These are phyloP conservation scores for Coccomyxa subellipsoidea DNA, from an alignment of 163 green algal genomes.

Conservation along the genomic window DNA sequence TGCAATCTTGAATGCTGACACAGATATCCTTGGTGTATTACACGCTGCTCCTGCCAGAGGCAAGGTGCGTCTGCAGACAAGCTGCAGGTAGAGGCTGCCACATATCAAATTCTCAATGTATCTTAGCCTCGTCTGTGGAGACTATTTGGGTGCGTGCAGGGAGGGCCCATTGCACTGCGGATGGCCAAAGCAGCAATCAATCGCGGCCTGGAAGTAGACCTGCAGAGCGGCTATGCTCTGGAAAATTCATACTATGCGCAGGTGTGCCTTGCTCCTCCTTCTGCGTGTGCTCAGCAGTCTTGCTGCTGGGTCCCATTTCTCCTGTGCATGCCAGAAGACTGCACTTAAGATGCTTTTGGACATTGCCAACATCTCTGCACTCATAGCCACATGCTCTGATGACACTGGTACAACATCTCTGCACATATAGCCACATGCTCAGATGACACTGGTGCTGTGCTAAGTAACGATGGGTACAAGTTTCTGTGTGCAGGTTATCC, in stretches of 20 bases:
- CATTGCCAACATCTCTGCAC: not conserved
- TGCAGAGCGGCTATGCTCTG: slow-evolving; percentile 59
- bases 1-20: too few relatives aligned
- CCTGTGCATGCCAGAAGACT: too few relatives aligned
- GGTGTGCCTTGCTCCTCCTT: slow-evolving; percentile 33
- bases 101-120: too few relatives aligned
- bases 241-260: slow-evolving; percentile 72
- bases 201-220: slow-evolving; percentile 60
- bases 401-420: too few relatives aligned
- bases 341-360: not conserved
- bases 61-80: too few relatives aligned
- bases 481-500: slow-evolving; percentile 51
- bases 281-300: not conserved
- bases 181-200: slow-evolving; percentile 70
- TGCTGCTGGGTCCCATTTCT: too few relatives aligned
- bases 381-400: not conserved
- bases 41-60: too few relatives aligned
- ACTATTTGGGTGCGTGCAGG: slow-evolving; percentile 14
- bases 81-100: too few relatives aligned
- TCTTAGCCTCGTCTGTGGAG: not conserved
- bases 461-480: not conserved
- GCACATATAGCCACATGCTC: too few relatives aligned
- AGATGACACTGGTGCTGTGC: not conserved
- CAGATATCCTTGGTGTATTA: too few relatives aligned
- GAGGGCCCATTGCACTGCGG: slow-evolving; percentile 73